Evolutionary conservation across 768 basidiomycete species (phyloP).

Genomic region (Erythrobasidium yunnanense): DNA sequence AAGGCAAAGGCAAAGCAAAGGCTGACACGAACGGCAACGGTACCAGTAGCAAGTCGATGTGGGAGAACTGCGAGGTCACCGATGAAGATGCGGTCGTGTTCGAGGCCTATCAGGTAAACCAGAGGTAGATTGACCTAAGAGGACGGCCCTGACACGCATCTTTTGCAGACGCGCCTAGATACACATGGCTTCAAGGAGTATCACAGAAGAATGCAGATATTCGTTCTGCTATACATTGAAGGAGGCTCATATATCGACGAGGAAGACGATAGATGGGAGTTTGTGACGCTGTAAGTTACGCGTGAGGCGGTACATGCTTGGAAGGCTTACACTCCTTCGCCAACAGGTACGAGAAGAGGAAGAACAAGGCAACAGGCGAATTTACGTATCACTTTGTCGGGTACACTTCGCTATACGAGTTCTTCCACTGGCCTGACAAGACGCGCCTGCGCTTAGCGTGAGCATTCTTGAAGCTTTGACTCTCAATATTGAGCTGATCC

Average conservation of each 20-base stretch:
- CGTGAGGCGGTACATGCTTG: background rate
- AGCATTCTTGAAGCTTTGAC: conserved; percentile 35
- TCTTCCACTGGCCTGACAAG: conserved; percentile 89
- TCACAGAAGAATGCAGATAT: conserved; percentile 83
- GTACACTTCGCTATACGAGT: conserved; percentile 87
- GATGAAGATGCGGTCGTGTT: conserved; percentile 59
- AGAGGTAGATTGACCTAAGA: background rate
- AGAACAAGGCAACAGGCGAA: conserved; percentile 49
- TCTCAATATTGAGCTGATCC: background rate
- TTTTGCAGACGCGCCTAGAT: conserved; percentile 60
- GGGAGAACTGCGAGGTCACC: conserved; percentile 44
- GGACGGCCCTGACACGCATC: conserved; percentile 4
- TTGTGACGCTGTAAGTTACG: conserved; percentile 62
- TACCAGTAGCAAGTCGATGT: conserved; percentile 25
- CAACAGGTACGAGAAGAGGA: conserved; percentile 73
- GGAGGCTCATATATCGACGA: conserved; percentile 90
- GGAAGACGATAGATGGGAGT: conserved; percentile 89
- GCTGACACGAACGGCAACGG: conserved; percentile 21
- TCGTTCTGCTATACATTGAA: conserved; percentile 88
- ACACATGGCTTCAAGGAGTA: conserved; percentile 83
- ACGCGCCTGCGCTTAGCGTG: conserved; percentile 77
- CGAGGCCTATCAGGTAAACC: conserved; percentile 79
- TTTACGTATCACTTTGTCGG: conserved; percentile 81
- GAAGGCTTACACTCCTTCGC: background rate
- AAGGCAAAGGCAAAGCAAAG: conserved; percentile 51